A percentile compares a stretch with the other conserved stretches of the same genome.
Evolutionary conservation across 176 grass and related monocot genomes (phyloP).

Genomic region (Metroxylon sagu): DNA sequence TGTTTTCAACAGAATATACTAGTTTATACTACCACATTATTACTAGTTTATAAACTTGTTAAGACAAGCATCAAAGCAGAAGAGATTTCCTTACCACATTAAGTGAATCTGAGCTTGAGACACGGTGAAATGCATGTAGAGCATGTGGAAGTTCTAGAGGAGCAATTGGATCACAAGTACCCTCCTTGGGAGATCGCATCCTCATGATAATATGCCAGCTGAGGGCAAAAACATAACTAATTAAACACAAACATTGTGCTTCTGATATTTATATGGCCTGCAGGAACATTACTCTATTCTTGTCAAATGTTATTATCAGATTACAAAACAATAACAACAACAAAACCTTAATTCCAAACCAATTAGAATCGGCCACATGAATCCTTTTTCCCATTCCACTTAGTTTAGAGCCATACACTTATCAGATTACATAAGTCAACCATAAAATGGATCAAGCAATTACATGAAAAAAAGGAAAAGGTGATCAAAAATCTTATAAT

Average conservation of each 20-base stretch:
- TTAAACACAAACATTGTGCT: slow-evolving; percentile 1
- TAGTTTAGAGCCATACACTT: background rate
- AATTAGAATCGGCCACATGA: too few species aligned
- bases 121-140: slow-evolving; percentile 77
- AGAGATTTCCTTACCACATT: slow-evolving; percentile 53
- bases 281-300: background rate
- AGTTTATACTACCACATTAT: too few species aligned
- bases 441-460: too few species aligned
- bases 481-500: too few species aligned
- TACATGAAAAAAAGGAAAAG: too few species aligned
- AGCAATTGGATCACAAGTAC: slow-evolving; percentile 76
- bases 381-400: too few species aligned
- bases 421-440: background rate
- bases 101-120: slow-evolving; percentile 55
- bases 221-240: slow-evolving; percentile 18
- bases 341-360: background rate
- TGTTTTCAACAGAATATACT: too few species aligned
- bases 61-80: background rate
- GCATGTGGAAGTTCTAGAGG: slow-evolving; percentile 87
- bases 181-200: slow-evolving; percentile 61
- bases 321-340: background rate
- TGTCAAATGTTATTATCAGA: background rate
- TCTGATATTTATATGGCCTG: background rate
- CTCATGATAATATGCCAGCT: slow-evolving; percentile 97
- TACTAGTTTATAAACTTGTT: too few species aligned